A percentile compares a stretch with the other conserved stretches of the same genome.
Conservation (phyloP, 345 rosid genomes). For the Eucalyptus marginata region DNA sequence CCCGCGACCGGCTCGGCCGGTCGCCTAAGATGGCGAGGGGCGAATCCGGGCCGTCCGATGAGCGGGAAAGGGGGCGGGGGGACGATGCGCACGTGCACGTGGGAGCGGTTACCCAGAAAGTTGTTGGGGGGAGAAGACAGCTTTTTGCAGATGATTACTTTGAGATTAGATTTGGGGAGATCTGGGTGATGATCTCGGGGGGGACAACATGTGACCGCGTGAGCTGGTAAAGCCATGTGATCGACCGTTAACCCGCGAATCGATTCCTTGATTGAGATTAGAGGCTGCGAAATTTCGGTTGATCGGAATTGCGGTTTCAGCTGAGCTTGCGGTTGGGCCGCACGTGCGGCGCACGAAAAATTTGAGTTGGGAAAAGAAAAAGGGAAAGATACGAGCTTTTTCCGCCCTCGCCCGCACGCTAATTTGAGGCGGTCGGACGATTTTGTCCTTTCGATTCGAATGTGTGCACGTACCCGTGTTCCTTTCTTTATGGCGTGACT, state of each 20-base stretch:
- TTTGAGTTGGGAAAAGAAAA: not conserved
- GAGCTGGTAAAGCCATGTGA: conserved; percentile 59
- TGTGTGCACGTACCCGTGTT: not conserved
- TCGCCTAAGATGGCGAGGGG: not conserved
- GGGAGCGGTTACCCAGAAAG: conserved; percentile 11
- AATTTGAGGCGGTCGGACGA: not conserved
- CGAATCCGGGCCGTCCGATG: not conserved
- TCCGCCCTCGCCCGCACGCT: not conserved
- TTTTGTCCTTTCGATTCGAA: not conserved
- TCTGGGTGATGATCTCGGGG: not conserved
- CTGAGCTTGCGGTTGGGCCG: not conserved
- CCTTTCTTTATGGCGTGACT: not conserved
- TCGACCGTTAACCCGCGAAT: conserved; percentile 13
- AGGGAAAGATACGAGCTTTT: not conserved
- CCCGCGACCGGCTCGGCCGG: not conserved
- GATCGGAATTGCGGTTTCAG: not conserved
- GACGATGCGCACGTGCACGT: conserved; percentile 23
- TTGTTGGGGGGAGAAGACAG: not conserved
- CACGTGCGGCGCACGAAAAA: not conserved
- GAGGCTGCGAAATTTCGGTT: not conserved
- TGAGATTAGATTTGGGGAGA: not conserved
- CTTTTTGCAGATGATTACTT: not conserved
- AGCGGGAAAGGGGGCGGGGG: accelerated
- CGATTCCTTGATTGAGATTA: not conserved
- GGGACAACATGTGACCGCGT: conserved; percentile 32